A percentile compares a stretch with the other conserved stretches of the same genome.
These are phyloP conservation scores for Aspergillus coremiiformis DNA, from an alignment of 495 filamentous ascomycete species.

Conservation along the genomic window DNA sequence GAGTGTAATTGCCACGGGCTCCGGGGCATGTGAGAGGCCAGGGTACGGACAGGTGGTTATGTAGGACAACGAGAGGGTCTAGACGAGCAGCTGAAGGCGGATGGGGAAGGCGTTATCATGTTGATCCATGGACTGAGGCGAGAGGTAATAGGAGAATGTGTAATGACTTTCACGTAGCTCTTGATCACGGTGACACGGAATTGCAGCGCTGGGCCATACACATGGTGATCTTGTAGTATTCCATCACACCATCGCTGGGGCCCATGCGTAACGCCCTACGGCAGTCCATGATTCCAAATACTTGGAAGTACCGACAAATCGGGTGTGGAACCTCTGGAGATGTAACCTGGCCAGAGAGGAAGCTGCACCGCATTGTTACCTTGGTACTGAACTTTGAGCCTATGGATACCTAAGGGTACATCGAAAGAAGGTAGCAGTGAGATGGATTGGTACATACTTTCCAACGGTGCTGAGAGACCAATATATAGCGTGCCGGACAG, in stretches of 20 bases:
- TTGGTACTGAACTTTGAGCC: background rate
- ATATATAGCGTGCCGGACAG: background rate
- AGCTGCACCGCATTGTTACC: conserved; percentile 9
- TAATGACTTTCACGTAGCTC: no score
- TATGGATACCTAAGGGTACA: background rate
- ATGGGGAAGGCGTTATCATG: background rate
- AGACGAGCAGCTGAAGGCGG: background rate
- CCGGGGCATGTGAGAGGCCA: conserved; percentile 10
- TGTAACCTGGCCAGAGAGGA: conserved; percentile 8
- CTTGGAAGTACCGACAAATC: background rate
- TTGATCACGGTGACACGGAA: background rate
- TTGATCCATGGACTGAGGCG: background rate
- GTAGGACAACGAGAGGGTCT: conserved; percentile 5
- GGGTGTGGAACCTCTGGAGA: conserved; percentile 10
- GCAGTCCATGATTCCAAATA: background rate
- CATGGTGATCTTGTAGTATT: no score
- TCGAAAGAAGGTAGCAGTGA: background rate
- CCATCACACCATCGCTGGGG: background rate
- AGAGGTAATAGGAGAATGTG: background rate
- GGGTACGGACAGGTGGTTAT: conserved; percentile 3
- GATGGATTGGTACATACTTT: background rate
- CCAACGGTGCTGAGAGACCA: background rate
- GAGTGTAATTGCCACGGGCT: conserved; percentile 1
- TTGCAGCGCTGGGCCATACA: no score
- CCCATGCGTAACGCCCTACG: background rate